Base-by-base conservation (phyloP, 2,329 filamentous ascomycete species). In the Colletotrichum graminicola region DNA sequence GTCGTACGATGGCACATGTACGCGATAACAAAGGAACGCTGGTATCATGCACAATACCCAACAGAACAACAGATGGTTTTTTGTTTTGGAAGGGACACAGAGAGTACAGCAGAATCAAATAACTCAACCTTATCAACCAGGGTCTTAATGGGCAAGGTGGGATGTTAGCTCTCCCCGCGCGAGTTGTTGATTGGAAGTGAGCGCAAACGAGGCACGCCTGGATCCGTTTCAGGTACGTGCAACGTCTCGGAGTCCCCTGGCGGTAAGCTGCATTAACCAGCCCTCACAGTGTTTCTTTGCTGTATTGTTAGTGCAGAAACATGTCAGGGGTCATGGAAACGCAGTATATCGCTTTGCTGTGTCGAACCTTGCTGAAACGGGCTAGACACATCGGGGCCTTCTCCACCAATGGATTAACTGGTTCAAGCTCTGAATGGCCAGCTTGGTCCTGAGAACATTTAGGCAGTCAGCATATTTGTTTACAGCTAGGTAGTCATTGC, bases 151-250 rank as follows among this genome's bases (percentile, higher is more conserved):
- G 36, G 18, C 36, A 18, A 23, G n/a, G 54, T 57, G 34, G 34
- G 12, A 41, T 52, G 36, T n/a, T 34, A 18, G 36, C 61, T 66
- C 14, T 32, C 1, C 3, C 34, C 14, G 16, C 12, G 14, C 8
- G 14, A n/a, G 43, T 18, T 52, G 11, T 18, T 62, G 57, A 59
- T 62, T 71, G 68, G 65, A 10, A 41, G 52, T 12, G 36, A n/a
- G 49, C 61, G 34, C 47, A 63, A 59, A 54, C 65, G 59, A 71
- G 65, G 51, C 29, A 57, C 34, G 68, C 68, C 63, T 51, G 54
- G 64, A 71, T 65, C 68, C 56, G 68, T 71, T 71, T 71, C 68
- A 71, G 64, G 64, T 71, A 66, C 67, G 62, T 71, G 67, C 63
- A n/a, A n/a, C 63, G 29, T 32, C 23, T 32, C 43, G 26, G 3